These are phyloP conservation scores for Hemileia vastatrix DNA, from an alignment of 1,284 basidiomycete genomes.

Conservation along the genomic window DNA sequence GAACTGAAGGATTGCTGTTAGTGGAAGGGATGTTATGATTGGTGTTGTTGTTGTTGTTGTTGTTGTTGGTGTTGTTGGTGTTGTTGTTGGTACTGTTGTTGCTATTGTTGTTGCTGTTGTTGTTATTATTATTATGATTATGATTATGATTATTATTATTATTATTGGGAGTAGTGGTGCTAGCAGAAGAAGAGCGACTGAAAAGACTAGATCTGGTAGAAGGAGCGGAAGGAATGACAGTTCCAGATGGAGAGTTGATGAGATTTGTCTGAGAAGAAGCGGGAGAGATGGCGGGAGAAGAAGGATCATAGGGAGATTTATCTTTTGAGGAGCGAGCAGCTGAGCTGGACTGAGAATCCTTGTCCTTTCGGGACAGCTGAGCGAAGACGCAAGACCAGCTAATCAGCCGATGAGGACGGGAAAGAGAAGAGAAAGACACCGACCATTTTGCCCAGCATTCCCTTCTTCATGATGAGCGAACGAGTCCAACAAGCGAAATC, in stretches of 20 bases:
- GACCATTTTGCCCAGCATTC: constrained; percentile 22
- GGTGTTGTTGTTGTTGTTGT: not conserved
- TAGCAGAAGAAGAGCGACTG: constrained; percentile 6
- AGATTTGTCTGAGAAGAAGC: constrained; percentile 13
- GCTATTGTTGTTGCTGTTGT: not conserved
- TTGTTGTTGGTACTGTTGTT: constrained; percentile 1
- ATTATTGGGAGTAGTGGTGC: no score
- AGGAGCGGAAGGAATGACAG: not conserved
- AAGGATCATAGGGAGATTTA: constrained; percentile 4
- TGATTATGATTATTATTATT: no score
- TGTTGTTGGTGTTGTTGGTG: constrained; percentile 3
- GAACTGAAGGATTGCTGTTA: not conserved
- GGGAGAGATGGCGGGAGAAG: not conserved
- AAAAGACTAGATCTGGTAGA: not conserved
- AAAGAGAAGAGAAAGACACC: not conserved
- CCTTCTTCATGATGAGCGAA: constrained; percentile 22
- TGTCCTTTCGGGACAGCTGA: constrained; percentile 21
- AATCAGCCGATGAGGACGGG: not conserved
- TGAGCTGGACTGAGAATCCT: constrained; percentile 1
- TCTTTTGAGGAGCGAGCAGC: not conserved
- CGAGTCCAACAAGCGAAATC: no score
- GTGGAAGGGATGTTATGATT: not conserved
- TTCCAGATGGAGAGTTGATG: not conserved
- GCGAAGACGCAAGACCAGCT: no score
- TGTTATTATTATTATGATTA: no score